phyloP scores from a whole-genome alignment of 2,329 filamentous ascomycete species.

The Colletotrichum horii region DNA sequence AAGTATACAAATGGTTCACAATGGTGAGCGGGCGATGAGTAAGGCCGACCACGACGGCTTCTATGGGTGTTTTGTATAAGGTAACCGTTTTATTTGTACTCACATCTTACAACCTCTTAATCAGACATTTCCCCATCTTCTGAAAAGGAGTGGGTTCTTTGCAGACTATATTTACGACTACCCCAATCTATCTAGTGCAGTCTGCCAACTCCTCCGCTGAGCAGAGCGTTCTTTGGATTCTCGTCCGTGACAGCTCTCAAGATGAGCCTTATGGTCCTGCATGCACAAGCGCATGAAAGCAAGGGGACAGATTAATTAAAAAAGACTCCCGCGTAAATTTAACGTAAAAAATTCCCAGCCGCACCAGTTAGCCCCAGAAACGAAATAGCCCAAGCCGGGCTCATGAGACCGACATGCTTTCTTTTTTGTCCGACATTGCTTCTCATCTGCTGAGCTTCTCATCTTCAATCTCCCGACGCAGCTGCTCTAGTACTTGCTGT shows the following conservation, averaged over 20 bases:
- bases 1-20: slow-evolving; percentile 54
- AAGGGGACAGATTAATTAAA: background rate
- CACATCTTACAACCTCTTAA: background rate
- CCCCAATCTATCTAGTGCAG: background rate
- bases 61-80: background rate
- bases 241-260: background rate
- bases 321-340: background rate
- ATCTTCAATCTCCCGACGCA: slow-evolving; percentile 84
- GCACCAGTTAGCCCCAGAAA: background rate
- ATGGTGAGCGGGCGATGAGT: slow-evolving; percentile 38
- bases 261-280: background rate
- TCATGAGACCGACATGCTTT: background rate
- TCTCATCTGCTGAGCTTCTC: slow-evolving; percentile 68
- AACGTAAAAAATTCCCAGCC: background rate
- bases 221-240: background rate
- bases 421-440: background rate
- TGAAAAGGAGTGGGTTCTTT: background rate
- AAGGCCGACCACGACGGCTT: background rate
- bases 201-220: background rate
- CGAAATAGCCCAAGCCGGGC: background rate
- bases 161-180: background rate
- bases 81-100: background rate
- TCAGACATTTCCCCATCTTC: background rate
- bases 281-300: background rate
- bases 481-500: slow-evolving; percentile 75